Percentiles rank a stretch among this genome's conserved stretches.
Evolutionary conservation across 257 asterid genomes (phyloP).

Genomic region (Ligustrum vulgare): DNA sequence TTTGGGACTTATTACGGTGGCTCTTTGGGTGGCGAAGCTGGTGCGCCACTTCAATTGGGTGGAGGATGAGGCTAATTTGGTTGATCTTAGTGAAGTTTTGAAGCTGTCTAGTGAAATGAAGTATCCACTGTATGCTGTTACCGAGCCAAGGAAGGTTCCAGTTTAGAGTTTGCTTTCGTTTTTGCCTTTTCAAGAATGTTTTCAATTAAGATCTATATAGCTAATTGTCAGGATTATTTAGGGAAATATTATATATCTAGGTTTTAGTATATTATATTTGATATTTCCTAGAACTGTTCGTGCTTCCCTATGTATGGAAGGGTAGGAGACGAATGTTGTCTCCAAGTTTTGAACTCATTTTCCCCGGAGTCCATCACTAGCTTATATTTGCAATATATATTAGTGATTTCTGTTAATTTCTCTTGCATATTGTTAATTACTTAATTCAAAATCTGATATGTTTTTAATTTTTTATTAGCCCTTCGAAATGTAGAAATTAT

Average conservation of each 20-base stretch:
- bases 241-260: not conserved
- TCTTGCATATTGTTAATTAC: too few relatives aligned
- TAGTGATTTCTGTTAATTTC: too few relatives aligned
- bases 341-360: constrained; percentile 36
- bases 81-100: constrained; percentile 44
- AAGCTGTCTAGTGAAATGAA: constrained; percentile 65
- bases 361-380: not conserved
- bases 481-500: too few relatives aligned
- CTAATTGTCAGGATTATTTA: not conserved
- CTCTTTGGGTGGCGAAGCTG: constrained; percentile 55
- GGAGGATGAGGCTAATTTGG: constrained; percentile 32
- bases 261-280: not conserved
- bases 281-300: not conserved
- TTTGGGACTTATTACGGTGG: constrained; percentile 52
- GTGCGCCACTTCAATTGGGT: constrained; percentile 41
- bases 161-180: constrained; percentile 13
- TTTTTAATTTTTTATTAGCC: too few relatives aligned
- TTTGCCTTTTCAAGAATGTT: not conserved
- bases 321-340: constrained; percentile 13
- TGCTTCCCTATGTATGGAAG: not conserved
- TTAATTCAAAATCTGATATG: too few relatives aligned
- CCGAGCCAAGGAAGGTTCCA: constrained; percentile 29
- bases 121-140: constrained; percentile 42
- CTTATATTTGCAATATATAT: not conserved
- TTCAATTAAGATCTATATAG: not conserved